These are phyloP conservation scores for Alternaria postmessia DNA, from an alignment of 2,329 filamentous ascomycete species.

Conservation along the genomic window DNA sequence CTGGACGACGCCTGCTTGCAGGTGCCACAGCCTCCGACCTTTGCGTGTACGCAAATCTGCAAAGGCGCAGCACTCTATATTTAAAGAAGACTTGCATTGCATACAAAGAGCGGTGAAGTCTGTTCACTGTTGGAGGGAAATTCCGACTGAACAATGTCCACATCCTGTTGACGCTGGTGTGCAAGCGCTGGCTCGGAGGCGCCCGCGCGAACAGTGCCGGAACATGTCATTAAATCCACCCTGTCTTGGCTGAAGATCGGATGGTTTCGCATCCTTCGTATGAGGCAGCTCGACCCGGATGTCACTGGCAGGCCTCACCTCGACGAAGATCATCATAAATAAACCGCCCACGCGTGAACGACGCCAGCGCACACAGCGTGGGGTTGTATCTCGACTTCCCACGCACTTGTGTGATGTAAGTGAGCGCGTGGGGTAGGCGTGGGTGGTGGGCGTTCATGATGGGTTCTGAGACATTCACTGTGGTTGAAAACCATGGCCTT, in stretches of 20 bases:
- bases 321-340: conserved; percentile 10
- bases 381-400: conserved; percentile 11
- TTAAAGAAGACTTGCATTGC: conserved; percentile 36
- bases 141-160: background rate
- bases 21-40: conserved; percentile 32
- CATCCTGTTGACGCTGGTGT: conserved; percentile 1
- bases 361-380: conserved; percentile 13
- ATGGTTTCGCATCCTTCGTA: conserved; percentile 26
- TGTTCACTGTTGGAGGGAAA: conserved; percentile 23
- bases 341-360: conserved; percentile 13
- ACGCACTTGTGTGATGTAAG: conserved; percentile 4
- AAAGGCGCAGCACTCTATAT: conserved; percentile 37
- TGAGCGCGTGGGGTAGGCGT: conserved; percentile 26
- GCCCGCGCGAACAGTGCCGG: conserved; percentile 11
- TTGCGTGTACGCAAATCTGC: conserved; percentile 27
- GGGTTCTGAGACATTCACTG: conserved; percentile 29
- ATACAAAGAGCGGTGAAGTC: conserved; percentile 45
- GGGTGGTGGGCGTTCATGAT: conserved; percentile 10
- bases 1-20: conserved; percentile 18
- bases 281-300: conserved; percentile 20
- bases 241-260: conserved; percentile 40
- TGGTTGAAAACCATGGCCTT: conserved; percentile 21
- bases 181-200: conserved; percentile 19
- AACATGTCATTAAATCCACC: conserved; percentile 12
- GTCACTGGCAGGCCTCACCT: conserved; percentile 17